Evolutionary conservation across 1,139 yeast species (phyloP), one percentile per base, ranked within the genome.

Genomic region (Pichia sp.): DNA sequence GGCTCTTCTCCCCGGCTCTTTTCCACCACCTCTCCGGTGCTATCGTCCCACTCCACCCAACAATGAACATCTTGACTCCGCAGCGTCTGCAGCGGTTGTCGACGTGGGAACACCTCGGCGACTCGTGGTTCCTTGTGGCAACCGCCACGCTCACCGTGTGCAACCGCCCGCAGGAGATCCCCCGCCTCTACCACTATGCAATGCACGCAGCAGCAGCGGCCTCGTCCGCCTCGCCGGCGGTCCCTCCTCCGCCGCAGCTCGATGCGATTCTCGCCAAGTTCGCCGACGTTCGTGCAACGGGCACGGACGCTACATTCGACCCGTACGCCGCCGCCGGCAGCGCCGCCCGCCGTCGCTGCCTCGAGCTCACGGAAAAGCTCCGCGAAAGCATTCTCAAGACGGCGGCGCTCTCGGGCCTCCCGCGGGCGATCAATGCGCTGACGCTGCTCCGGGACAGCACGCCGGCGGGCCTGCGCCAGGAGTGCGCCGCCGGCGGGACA

Each of bases 91-190:
- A 79, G 0, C 75, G 75, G 56, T 71, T 90, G 42, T 71, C 83
- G 1, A 64, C 72, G 6, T 73, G 85, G 74, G 51, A 53, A n/a
- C 54, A 50, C 6, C 51, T 66, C 12, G 48, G 56, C 0, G 62
- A 63, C 14, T 53, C 57, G 33, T 91, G 97, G 97, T 88, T 84
- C 65, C 74, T 77, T 49, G 73, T 90, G 24, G 93, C 96, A 0
- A 88, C 95, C 16, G 89, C 95, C 0, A 81, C 95, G 27, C 77
- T 91, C 56, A 83, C 93, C 2, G 93, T 85, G 9, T 84, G 93
- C 64, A 91, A 91, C 66, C 81, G 79, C 58, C 95, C 97, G 0
- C 81, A 84, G 51, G 96, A 88, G 61, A 81, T 91, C 45, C 93
- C 96, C 3, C 76, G 75, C 54, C 69, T 91, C 9, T 86, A 85